Percentiles rank a stretch among this genome's conserved stretches.
Evolutionary conservation across 768 basidiomycete species (phyloP).

Genomic region (Boletus tomentosulus): DNA sequence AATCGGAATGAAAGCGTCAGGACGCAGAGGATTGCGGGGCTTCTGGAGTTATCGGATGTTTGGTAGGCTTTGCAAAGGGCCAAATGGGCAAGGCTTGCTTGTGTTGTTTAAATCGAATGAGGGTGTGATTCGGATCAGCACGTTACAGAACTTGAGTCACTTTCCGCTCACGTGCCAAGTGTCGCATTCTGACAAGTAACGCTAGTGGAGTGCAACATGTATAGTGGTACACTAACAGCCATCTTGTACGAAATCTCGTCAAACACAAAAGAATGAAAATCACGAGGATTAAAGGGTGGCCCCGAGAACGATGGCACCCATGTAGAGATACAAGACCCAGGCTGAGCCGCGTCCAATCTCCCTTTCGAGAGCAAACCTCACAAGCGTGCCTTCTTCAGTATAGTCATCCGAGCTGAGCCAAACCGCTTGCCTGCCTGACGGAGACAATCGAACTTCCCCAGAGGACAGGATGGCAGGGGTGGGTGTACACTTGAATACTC

Average conservation of each 20-base stretch:
- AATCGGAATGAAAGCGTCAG: neutral
- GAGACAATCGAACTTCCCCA: conserved; percentile 14
- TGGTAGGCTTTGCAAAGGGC: neutral
- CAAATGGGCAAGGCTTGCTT: neutral
- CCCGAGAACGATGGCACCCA: conserved; percentile 38
- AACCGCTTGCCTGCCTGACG: conserved; percentile 17
- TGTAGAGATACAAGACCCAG: neutral
- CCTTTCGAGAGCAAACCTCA: conserved; percentile 41
- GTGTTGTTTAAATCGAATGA: neutral
- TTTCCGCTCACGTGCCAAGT: conserved; percentile 24
- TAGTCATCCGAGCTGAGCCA: conserved; percentile 11
- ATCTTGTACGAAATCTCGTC: conserved; percentile 38
- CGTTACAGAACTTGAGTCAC: conserved; percentile 5
- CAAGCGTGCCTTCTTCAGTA: conserved; percentile 29
- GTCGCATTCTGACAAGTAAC: too few species aligned
- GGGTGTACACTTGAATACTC: neutral
- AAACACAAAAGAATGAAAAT: neutral
- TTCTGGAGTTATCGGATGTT: conserved; percentile 2
- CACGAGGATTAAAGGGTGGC: neutral
- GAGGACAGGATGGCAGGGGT: conserved; percentile 1
- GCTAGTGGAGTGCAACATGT: conserved; percentile 30
- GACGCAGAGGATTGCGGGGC: neutral
- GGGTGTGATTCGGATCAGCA: conserved; percentile 4
- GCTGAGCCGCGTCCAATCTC: neutral
- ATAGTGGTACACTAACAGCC: conserved; percentile 47